phyloP scores from a whole-genome alignment of 139 green algal species.

The Chlorella sp. region DNA sequence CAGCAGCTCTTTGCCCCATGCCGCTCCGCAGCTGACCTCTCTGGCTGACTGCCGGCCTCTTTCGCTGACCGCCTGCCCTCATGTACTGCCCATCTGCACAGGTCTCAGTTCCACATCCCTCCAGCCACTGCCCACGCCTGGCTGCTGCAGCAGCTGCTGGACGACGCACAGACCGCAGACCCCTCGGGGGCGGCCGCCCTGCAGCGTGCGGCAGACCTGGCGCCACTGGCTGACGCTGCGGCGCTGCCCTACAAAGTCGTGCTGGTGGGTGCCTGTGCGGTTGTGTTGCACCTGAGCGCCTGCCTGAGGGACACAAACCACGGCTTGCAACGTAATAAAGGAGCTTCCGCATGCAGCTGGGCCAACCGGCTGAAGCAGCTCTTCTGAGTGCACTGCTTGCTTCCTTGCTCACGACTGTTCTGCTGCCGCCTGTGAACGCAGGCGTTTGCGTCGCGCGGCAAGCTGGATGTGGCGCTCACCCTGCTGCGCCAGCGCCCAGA shows the following conservation, averaged over 20 bases:
- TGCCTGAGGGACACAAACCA: no score
- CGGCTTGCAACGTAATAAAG: no score
- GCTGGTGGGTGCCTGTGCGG: no score
- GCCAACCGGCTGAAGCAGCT: no score
- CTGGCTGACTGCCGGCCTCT: no score
- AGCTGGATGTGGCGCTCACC: conserved; percentile 48
- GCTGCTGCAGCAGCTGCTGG: conserved; percentile 44
- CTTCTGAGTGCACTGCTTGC: no score
- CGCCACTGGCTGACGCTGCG: not conserved
- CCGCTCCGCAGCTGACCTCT: no score
- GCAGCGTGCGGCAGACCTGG: conserved; percentile 31
- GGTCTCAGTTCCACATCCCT: conserved; percentile 12
- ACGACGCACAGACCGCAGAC: conserved; percentile 8
- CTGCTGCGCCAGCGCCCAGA: conserved; percentile 47
- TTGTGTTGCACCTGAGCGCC: no score
- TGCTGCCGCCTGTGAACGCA: not conserved
- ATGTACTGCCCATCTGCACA: not conserved
- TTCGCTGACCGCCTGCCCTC: no score
- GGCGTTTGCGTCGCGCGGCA: conserved; percentile 14
- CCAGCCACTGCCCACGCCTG: not conserved
- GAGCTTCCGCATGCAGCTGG: no score
- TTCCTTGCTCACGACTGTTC: no score
- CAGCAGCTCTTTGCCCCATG: no score
- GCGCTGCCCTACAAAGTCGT: conserved; percentile 13
- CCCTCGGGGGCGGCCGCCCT: conserved; percentile 10